Evolutionary conservation across 2,329 filamentous ascomycete species (phyloP).

Genomic region (Nigrospora oryzae): DNA sequence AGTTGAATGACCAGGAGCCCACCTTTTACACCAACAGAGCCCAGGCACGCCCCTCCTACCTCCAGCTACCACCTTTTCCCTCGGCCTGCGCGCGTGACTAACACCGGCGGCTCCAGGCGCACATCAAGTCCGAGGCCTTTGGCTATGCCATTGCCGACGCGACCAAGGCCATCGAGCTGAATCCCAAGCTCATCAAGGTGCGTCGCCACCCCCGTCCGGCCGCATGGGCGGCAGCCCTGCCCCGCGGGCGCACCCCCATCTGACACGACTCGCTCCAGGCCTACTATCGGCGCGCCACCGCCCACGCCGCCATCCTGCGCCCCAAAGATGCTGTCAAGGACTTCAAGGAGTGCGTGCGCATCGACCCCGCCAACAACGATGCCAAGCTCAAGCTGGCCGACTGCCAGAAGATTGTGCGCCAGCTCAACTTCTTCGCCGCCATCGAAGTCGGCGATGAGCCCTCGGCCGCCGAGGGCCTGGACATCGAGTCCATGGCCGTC

Average conservation of each 20-base stretch:
- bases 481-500: constrained; percentile 76
- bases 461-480: constrained; percentile 83
- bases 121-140: constrained; percentile 93
- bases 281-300: constrained; percentile 87
- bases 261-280: constrained; percentile 45
- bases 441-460: constrained; percentile 91
- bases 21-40: constrained; percentile 93
- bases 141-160: constrained; percentile 89
- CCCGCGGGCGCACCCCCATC: neutral
- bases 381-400: constrained; percentile 85
- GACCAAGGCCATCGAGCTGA: constrained; percentile 82
- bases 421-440: constrained; percentile 85
- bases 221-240: too few relatives aligned
- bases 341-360: constrained; percentile 83
- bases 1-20: constrained; percentile 71
- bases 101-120: constrained; percentile 50
- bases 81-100: constrained; percentile 34
- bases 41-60: constrained; percentile 53
- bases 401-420: constrained; percentile 89
- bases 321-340: constrained; percentile 84
- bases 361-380: constrained; percentile 82
- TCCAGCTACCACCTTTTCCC: constrained; percentile 5
- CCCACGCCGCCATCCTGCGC: constrained; percentile 82
- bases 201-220: constrained; percentile 6
- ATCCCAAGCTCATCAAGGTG: constrained; percentile 84